phyloP scores from a whole-genome alignment of 768 basidiomycete genomes.

The Astraeus odoratus region DNA sequence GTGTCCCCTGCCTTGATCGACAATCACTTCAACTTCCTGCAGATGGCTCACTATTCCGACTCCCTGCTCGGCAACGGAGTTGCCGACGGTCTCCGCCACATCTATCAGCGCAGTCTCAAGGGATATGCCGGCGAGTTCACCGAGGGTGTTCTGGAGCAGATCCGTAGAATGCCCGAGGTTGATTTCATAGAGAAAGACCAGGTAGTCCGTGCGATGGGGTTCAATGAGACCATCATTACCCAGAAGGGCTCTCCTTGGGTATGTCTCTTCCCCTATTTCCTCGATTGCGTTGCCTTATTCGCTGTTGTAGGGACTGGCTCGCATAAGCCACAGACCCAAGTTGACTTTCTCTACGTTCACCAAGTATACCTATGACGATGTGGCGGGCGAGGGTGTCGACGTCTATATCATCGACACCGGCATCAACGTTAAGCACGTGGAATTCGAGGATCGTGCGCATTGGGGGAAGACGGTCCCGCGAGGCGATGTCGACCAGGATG shows the following conservation, averaged over 20 bases:
- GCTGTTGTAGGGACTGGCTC: conserved; percentile 74
- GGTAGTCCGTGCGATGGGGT: conserved; percentile 62
- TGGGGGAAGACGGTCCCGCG: conserved; percentile 93
- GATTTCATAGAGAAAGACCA: conserved; percentile 92
- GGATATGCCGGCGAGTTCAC: conserved; percentile 84
- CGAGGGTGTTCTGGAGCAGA: conserved; percentile 56
- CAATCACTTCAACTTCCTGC: conserved; percentile 76
- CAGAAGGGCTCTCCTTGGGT: conserved; percentile 87
- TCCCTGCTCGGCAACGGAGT: conserved; percentile 40
- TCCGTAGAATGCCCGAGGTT: conserved; percentile 84
- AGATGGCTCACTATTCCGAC: conserved; percentile 50
- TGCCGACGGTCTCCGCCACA: conserved; percentile 56
- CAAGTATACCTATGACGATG: conserved; percentile 62
- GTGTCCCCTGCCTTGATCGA: conserved; percentile 48
- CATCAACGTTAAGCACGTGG: conserved; percentile 77
- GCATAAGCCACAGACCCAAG: conserved; percentile 79
- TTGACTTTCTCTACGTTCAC: conserved; percentile 79
- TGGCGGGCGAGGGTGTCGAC: conserved; percentile 90
- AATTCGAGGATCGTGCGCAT: conserved; percentile 82
- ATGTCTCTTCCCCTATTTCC: conserved; percentile 21
- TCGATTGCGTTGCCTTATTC: conserved; percentile 8
- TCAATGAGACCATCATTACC: conserved; percentile 11
- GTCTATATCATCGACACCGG: conserved; percentile 87
- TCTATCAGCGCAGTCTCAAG: conserved; percentile 67
- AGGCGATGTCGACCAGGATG: conserved; percentile 82